Evolutionary conservation across 208 protist species (phyloP).

Genomic region (Herpetomonas tarakana): DNA sequence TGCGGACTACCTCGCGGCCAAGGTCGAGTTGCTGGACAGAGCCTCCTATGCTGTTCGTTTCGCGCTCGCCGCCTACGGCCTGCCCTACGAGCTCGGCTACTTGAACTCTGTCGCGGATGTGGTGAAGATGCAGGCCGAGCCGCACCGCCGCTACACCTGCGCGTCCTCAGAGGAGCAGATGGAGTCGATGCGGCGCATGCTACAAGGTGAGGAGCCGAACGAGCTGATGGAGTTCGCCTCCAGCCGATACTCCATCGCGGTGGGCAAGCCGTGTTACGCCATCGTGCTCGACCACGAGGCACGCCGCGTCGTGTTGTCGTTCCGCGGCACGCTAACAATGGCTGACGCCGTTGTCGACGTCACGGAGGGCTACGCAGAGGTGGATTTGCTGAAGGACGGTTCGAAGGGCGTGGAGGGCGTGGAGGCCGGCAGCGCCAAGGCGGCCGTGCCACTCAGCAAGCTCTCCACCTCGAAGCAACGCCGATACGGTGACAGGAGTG

Average conservation of each 20-base stretch:
- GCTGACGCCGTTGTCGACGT: slow-evolving; percentile 57
- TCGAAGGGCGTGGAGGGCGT: neutral
- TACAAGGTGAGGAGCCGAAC: slow-evolving; percentile 44
- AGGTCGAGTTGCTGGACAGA: slow-evolving; percentile 23
- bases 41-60: slow-evolving; percentile 62
- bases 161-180: slow-evolving; percentile 67
- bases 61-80: slow-evolving; percentile 61
- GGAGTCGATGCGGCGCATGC: slow-evolving; percentile 73
- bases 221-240: slow-evolving; percentile 57
- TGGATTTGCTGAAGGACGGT: slow-evolving; percentile 18
- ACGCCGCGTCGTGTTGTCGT: slow-evolving; percentile 59
- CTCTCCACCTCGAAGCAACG: neutral
- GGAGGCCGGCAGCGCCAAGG: neutral
- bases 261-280: slow-evolving; percentile 45
- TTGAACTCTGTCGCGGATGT: slow-evolving; percentile 45
- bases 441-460: neutral
- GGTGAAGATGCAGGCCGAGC: slow-evolving; percentile 44
- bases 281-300: slow-evolving; percentile 64
- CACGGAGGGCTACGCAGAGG: slow-evolving; percentile 50
- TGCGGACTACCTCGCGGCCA: slow-evolving; percentile 9
- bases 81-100: slow-evolving; percentile 79
- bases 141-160: slow-evolving; percentile 60
- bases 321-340: slow-evolving; percentile 64
- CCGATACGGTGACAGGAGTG: neutral
- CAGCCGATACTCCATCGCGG: slow-evolving; percentile 47